Conservation (phyloP, 306 rosid species). For the Sicyos baderoa region DNA sequence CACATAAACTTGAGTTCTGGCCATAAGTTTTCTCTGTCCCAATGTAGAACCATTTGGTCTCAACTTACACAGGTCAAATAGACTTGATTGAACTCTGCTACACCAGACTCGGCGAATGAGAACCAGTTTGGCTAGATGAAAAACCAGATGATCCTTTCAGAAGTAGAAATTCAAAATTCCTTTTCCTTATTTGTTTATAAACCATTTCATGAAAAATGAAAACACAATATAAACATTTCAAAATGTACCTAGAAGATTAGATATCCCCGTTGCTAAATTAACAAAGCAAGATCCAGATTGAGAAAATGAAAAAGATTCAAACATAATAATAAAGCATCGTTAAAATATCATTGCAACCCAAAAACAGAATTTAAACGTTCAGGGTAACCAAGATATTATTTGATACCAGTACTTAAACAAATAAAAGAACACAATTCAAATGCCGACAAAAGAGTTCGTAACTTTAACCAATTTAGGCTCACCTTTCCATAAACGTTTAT, state of each 20-base stretch:
- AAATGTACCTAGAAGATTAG: neutral
- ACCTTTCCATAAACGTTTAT: constrained; percentile 88
- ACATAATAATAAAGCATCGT: neutral
- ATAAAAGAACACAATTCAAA: neutral
- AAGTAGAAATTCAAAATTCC: neutral
- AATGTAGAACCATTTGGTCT: constrained; percentile 2
- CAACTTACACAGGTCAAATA: neutral
- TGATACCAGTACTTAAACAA: neutral
- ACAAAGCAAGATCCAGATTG: no score
- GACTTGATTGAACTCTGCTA: neutral
- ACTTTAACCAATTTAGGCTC: constrained; percentile 18
- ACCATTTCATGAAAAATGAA: constrained; percentile 4
- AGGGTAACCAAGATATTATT: neutral
- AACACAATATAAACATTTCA: constrained; percentile 3
- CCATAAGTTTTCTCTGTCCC: neutral
- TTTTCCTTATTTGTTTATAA: neutral
- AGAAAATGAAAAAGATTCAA: constrained; percentile 4
- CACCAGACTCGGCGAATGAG: no score
- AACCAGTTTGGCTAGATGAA: neutral
- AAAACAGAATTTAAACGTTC: constrained; percentile 1
- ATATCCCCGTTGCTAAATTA: neutral
- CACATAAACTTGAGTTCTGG: neutral
- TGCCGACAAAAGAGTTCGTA: neutral
- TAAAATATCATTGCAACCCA: neutral
- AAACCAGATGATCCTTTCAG: neutral